phyloP scores from a whole-genome alignment of 2,329 filamentous ascomycete species.

The Paramyrothecium sp. region DNA sequence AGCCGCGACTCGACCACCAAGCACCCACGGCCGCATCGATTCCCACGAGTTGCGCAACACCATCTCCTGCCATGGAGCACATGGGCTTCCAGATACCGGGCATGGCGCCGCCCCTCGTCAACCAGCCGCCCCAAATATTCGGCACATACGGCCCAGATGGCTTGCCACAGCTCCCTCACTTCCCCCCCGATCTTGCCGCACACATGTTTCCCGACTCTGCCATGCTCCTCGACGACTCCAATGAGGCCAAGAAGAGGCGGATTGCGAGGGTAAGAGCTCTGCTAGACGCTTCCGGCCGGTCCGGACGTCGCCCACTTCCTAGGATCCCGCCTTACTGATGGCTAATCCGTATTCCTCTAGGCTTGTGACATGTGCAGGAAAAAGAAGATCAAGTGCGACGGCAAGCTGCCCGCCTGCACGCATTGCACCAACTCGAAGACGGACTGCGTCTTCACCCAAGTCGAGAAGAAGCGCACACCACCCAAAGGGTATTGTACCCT shows the following conservation, averaged over 20 bases:
- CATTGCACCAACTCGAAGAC: conserved; percentile 99
- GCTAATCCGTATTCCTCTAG: conserved; percentile 36
- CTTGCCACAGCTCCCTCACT: conserved; percentile 50
- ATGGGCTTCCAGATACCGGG: conserved; percentile 59
- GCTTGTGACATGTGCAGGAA: conserved; percentile 97
- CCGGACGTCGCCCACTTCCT: conserved; percentile 5
- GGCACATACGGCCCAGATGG: conserved; percentile 60
- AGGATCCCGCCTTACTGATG: neutral
- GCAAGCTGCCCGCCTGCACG: conserved; percentile 89
- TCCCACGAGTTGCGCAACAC: neutral
- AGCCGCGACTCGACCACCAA: no score
- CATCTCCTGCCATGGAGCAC: conserved; percentile 34
- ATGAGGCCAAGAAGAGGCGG: conserved; percentile 83
- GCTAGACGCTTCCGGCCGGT: neutral
- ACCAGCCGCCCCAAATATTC: conserved; percentile 69
- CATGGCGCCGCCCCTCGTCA: conserved; percentile 60
- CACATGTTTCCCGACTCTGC: conserved; percentile 60
- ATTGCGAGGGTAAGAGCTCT: conserved; percentile 72
- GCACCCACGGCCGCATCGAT: no score
- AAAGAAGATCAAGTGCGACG: conserved; percentile 97
- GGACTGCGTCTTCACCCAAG: conserved; percentile 94
- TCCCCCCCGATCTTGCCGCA: conserved; percentile 55
- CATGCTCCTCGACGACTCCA: conserved; percentile 61
- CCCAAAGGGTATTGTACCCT: conserved; percentile 74
- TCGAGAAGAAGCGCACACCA: conserved; percentile 97